Evolutionary conservation across 73 alveolate species (phyloP), one percentile per base, ranked within the genome.

Genomic region (Paramecium tetraurelia): DNA sequence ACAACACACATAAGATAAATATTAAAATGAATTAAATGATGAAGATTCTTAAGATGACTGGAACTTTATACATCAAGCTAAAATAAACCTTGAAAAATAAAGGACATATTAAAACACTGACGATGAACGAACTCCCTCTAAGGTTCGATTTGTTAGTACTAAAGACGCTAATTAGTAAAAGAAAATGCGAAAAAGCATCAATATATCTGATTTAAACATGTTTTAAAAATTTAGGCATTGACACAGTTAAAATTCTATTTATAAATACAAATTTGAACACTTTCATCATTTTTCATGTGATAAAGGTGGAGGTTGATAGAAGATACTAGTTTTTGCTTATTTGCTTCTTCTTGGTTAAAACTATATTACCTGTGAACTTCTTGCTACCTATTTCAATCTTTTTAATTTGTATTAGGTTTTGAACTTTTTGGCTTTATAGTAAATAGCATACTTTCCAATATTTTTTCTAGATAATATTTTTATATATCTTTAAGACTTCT

Each of bases 41-140:
- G 87, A 75, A 36, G 87, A 75, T 75, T 75, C 87, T 16, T 33
- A 75, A 40, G 87, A 75, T 33, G 87, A 75, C 5, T 75, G 87
- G 87, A 40, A 75, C 48, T 75, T 75, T 40, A 75, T 75, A 14
- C 58, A 36, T 31, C n/a, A 36, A 75, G 87, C 87, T 1, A 75
- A 75, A 36, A 36, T 75, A 0, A 75, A 75, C 29, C 48, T 75
- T 31, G 38, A 75, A 75, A 75, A 75, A 75, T 75, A 75, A 44
- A 75, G 48, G 18, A 75, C 87, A 2, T 29, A 75, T 14, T 75
- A 75, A 40, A 33, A 80, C 46, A 21, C 31, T 36, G 87, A 75
- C n/a, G 87, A 75, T n/a, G 59, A 75, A 18, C n/a, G 48, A 75
- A 31, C 87, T 36, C 87, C 87, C 14, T 75, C 87, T 21, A 75